phyloP scores from a whole-genome alignment of 2,329 filamentous ascomycete species.

The Xylariaceae sp. region DNA sequence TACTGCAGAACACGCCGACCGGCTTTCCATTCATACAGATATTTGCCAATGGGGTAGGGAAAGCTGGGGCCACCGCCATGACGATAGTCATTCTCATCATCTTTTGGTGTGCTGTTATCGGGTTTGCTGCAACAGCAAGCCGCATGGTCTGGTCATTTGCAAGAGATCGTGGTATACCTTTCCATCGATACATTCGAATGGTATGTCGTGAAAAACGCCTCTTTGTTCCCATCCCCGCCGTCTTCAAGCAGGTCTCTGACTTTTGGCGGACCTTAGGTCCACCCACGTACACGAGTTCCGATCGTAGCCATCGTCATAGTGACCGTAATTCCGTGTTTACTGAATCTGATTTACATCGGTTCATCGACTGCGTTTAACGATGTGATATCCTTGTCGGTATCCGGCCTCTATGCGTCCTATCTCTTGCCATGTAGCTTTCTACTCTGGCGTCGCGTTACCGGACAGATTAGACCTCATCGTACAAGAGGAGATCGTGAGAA shows the following conservation, averaged over 20 bases:
- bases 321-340: conserved; percentile 6
- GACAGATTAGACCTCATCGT: conserved; percentile 9
- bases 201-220: neutral
- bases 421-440: conserved; percentile 10
- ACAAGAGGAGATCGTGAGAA: conserved; percentile 1
- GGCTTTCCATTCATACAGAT: conserved; percentile 18
- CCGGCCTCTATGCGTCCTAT: conserved; percentile 10
- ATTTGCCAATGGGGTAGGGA: conserved; percentile 11
- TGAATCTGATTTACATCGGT: conserved; percentile 11
- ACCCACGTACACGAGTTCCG: conserved; percentile 12
- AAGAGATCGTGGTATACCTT: conserved; percentile 16
- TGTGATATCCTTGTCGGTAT: conserved; percentile 10
- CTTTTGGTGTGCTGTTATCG: conserved; percentile 14
- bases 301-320: conserved; percentile 7
- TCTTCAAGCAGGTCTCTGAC: neutral
- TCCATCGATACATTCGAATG: conserved; percentile 13
- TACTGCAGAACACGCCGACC: conserved; percentile 11
- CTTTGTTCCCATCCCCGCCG: neutral
- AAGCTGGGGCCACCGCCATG: conserved; percentile 16
- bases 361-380: conserved; percentile 9
- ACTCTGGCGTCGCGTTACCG: conserved; percentile 11
- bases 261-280: conserved; percentile 1
- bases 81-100: conserved; percentile 13
- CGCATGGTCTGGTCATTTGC: conserved; percentile 18
- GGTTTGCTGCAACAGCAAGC: conserved; percentile 13